Conservation (phyloP, 164 flowering plant genomes). For the Nelumbo lutea region DNA sequence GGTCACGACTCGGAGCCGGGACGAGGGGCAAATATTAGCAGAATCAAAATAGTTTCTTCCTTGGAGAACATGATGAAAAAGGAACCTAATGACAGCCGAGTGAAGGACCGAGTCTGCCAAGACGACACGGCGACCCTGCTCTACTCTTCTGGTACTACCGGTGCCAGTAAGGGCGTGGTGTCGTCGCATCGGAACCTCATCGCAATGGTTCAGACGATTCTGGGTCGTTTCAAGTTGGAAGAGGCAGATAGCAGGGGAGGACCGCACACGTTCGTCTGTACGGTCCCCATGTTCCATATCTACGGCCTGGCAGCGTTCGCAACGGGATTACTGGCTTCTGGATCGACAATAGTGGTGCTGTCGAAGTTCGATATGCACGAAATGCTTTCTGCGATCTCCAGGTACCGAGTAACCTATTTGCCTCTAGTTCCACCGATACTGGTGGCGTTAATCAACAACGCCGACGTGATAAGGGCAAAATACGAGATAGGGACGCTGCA, state of each 20-base stretch:
- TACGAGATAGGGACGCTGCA: slow-evolving; percentile 52
- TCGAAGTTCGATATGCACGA: slow-evolving; percentile 36
- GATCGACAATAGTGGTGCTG: slow-evolving; percentile 33
- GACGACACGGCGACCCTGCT: slow-evolving; percentile 77
- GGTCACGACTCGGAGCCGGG: background rate
- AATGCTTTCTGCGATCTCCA: slow-evolving; percentile 27
- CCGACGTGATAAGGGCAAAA: slow-evolving; percentile 27
- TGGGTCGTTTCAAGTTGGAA: slow-evolving; percentile 30
- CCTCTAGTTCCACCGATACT: slow-evolving; percentile 43
- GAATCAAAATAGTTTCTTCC: slow-evolving; percentile 17
- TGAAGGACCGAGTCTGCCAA: slow-evolving; percentile 41
- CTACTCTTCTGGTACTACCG: slow-evolving; percentile 96
- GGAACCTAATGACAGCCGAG: slow-evolving; percentile 27
- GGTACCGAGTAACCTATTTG: slow-evolving; percentile 24
- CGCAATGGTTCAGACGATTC: slow-evolving; percentile 54
- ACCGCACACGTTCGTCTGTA: slow-evolving; percentile 42
- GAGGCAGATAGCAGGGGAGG: slow-evolving; percentile 9
- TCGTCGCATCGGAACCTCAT: slow-evolving; percentile 72
- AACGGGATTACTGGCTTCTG: slow-evolving; percentile 31
- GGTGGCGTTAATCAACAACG: slow-evolving; percentile 36
- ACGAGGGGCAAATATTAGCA: background rate
- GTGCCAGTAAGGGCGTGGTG: slow-evolving; percentile 82
- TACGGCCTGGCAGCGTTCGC: slow-evolving; percentile 57
- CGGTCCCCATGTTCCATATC: slow-evolving; percentile 87
- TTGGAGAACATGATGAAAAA: slow-evolving; percentile 35